A percentile compares a stretch with the other conserved stretches of the same genome.
Conservation (phyloP, 1,139 yeast species). For the Debaryomycetaceae sp. region DNA sequence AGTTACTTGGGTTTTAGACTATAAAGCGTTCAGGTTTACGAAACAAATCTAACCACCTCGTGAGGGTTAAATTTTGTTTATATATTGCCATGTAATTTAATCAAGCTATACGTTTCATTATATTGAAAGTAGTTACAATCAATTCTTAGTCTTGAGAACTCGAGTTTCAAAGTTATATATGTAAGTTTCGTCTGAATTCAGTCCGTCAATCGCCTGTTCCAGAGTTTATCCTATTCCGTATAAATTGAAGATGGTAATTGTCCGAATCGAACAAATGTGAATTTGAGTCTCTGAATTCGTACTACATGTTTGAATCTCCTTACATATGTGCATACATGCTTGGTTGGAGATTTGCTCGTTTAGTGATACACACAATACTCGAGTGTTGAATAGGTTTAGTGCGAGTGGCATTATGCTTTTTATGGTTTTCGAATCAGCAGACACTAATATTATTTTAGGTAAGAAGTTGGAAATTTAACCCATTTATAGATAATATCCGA, state of each 20-base stretch:
- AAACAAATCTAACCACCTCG: neutral
- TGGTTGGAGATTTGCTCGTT: too few species aligned
- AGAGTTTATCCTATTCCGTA: too few species aligned
- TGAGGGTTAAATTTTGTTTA: conserved; percentile 3
- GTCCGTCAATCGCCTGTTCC: too few species aligned
- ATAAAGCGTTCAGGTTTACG: neutral
- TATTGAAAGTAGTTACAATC: neutral
- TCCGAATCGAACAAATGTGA: too few species aligned
- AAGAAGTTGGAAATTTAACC: neutral
- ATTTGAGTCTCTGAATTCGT: too few species aligned
- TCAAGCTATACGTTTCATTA: conserved; percentile 9
- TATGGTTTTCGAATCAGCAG: neutral
- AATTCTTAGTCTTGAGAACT: neutral
- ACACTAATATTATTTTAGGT: neutral
- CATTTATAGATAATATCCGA: neutral
- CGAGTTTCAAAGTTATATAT: neutral
- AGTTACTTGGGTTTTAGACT: conserved; percentile 11
- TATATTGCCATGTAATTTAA: conserved; percentile 20
- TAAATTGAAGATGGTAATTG: too few species aligned
- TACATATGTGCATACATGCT: too few species aligned
- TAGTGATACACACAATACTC: too few species aligned
- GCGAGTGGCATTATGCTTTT: neutral
- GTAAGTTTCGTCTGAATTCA: too few species aligned
- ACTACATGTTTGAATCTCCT: too few species aligned
- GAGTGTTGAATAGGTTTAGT: too few species aligned